phyloP scores from a whole-genome alignment of 257 asterid genomes.

The Perilla frutescens region DNA sequence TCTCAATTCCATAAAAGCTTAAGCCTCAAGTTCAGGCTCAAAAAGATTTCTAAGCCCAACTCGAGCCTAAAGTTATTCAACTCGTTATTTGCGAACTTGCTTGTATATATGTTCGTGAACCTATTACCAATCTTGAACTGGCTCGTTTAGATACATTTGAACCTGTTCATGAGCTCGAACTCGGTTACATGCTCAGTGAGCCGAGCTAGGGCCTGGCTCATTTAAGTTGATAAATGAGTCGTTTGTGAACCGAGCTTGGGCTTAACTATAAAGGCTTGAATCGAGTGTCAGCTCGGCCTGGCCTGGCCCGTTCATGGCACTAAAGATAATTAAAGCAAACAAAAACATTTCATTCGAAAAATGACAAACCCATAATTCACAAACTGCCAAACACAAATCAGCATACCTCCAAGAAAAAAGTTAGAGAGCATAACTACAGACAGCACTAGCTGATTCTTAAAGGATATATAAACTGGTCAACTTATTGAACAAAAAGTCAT shows the following conservation, averaged over 20 bases:
- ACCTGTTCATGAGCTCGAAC: neutral
- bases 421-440: neutral
- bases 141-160: neutral
- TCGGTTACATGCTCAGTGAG: neutral
- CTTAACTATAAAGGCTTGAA: neutral
- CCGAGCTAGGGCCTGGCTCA: neutral
- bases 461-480: neutral
- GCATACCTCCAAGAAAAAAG: constrained; percentile 11
- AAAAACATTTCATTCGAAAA: neutral
- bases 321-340: neutral
- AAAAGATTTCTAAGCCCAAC: neutral
- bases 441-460: neutral
- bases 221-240: neutral
- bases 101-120: neutral
- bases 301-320: neutral
- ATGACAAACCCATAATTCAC: constrained; percentile 1
- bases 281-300: neutral
- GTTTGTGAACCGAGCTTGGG: neutral
- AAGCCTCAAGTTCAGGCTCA: neutral
- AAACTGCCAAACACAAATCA: neutral
- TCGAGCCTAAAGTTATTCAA: neutral
- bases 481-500: neutral
- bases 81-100: neutral
- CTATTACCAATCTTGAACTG: neutral
- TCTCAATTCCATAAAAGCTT: neutral